These are phyloP conservation scores for Botrytis pseudocinerea DNA, from an alignment of 2,329 filamentous ascomycete genomes.

Conservation along the genomic window DNA sequence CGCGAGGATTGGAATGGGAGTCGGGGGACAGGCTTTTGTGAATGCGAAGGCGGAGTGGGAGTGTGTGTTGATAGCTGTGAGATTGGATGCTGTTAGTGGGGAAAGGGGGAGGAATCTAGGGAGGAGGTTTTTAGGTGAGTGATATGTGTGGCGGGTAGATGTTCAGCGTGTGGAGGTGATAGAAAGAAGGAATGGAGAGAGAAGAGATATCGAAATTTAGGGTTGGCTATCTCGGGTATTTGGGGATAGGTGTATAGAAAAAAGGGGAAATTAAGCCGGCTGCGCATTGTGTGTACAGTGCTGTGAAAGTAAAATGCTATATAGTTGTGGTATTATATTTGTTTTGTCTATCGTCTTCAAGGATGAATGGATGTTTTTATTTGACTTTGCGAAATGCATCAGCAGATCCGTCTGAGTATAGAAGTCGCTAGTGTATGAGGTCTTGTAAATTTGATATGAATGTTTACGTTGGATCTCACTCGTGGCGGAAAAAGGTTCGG, in stretches of 20 bases:
- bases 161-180: background rate
- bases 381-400: background rate
- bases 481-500: accelerated
- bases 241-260: background rate
- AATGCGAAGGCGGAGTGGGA: constrained; percentile 59
- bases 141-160: background rate
- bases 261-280: background rate
- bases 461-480: background rate
- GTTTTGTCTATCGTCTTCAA: background rate
- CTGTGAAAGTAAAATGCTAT: background rate
- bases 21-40: background rate
- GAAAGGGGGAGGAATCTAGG: constrained; percentile 66
- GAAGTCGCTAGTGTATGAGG: background rate
- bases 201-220: background rate
- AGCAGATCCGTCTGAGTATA: background rate
- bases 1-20: constrained; percentile 74
- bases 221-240: background rate
- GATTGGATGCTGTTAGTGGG: constrained; percentile 69
- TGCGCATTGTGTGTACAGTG: background rate
- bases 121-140: constrained; percentile 58
- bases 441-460: background rate
- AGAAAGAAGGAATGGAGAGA: background rate
- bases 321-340: background rate
- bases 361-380: background rate
- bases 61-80: constrained; percentile 73